Base-by-base conservation (phyloP, 2,329 filamentous ascomycete species). In the Torrubiellomyces zombiae region DNA sequence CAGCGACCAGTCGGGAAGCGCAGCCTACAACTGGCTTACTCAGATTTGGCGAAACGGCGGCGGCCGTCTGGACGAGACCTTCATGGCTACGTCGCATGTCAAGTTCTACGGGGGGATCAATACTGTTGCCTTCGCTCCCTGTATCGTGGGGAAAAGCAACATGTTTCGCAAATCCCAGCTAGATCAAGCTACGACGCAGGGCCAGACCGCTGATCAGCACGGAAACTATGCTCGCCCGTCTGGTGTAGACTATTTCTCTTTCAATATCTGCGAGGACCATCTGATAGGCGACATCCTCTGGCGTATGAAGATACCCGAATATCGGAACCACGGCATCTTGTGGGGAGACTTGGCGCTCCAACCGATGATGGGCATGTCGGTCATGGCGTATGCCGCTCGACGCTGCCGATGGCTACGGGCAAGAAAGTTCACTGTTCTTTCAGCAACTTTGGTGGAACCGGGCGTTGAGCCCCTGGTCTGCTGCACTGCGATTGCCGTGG, bases 71-170 rank as follows among this genome's bases (percentile, higher is more conserved):
- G 89, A 98, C 45, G 89, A 98, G 45, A 71, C 86, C 50, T 98
- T 95, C 55, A 78, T 98, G 64, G 75, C 82, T 1, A 89, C 83
- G 0, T 72, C 82, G 0, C 89, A 98, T 48, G 82, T 83, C 38
- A 98, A 98, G 46, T 95, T 98, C 60, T 98, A 98, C 56, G 77
- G 76, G 7, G 89, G 86, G 32, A 98, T 98, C 63, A 95, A 95
- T 51, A 80, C 81, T 0, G 81, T 94, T 10, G 66, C 78, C 4
- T 56, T 95, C 26, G 89, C 89, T 0, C 89, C 91, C 7, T 98
- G 89, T 50, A 77, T 92, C 29, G 76, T 95, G 13, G 89, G 89
- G 25, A 98, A 98, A 56, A 92, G 82, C 42, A 95, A 91, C 55
- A 95, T 98, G 85, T 98, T 95, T 53, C 78, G 89, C 30, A 80